phyloP scores from a whole-genome alignment of 2,329 filamentous ascomycete species.

The Pseudocercospora ulei region DNA sequence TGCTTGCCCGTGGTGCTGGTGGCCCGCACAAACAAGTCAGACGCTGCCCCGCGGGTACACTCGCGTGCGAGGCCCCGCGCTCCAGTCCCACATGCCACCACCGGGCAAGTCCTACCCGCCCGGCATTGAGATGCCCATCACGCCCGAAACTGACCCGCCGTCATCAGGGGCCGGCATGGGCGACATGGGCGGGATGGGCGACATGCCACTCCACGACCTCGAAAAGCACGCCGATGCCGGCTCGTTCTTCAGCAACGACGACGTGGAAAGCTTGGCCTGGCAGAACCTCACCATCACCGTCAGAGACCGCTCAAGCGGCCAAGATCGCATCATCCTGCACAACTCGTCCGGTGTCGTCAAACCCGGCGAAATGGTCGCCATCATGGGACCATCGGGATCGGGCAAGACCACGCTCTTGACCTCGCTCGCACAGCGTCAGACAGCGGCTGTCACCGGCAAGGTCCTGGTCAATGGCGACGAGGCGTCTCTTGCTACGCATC shows the following conservation, averaged over 20 bases:
- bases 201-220: slow-evolving; percentile 16
- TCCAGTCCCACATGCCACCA: slow-evolving; percentile 14
- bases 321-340: slow-evolving; percentile 38
- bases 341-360: slow-evolving; percentile 19
- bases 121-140: slow-evolving; percentile 23
- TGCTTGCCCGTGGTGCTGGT: slow-evolving; percentile 5
- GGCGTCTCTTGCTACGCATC: slow-evolving; percentile 27
- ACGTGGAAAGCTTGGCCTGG: slow-evolving; percentile 55
- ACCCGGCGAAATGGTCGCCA: slow-evolving; percentile 59
- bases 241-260: slow-evolving; percentile 46
- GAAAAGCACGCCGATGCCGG: slow-evolving; percentile 16
- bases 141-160: slow-evolving; percentile 13
- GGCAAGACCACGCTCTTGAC: slow-evolving; percentile 80
- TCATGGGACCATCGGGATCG: slow-evolving; percentile 62
- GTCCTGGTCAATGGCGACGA: slow-evolving; percentile 52
- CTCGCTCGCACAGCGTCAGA: slow-evolving; percentile 55
- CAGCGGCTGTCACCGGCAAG: slow-evolving; percentile 42
- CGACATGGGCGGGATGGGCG: slow-evolving; percentile 10
- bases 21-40: slow-evolving; percentile 7
- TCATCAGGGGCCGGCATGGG: slow-evolving; percentile 4
- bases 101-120: slow-evolving; percentile 17
- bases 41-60: slow-evolving; percentile 6
- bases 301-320: slow-evolving; percentile 55
- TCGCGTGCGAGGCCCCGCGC: slow-evolving; percentile 4
- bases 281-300: slow-evolving; percentile 55